Conservation (phyloP, 306 rosid species). For the Quercus glauca region DNA sequence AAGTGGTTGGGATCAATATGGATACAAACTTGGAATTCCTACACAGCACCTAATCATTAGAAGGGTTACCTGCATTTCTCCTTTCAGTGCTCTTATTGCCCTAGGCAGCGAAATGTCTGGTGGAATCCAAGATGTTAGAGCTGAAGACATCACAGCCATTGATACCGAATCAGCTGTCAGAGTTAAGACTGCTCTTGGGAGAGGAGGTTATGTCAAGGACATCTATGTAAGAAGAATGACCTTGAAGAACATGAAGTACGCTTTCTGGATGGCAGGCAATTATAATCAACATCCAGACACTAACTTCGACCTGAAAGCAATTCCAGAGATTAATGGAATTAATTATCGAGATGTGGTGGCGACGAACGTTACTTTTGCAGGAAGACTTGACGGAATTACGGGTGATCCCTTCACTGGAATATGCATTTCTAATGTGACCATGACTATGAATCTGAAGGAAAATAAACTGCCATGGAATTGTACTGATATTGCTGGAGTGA, state of each 20-base stretch:
- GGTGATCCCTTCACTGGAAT: slow-evolving; percentile 51
- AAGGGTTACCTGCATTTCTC: slow-evolving; percentile 60
- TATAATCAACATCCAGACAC: slow-evolving; percentile 54
- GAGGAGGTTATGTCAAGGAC: slow-evolving; percentile 66
- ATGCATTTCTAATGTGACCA: slow-evolving; percentile 53
- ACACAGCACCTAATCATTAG: slow-evolving; percentile 45
- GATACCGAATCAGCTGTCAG: slow-evolving; percentile 60
- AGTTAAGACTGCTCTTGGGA: slow-evolving; percentile 58
- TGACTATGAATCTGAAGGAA: slow-evolving; percentile 1
- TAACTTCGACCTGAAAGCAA: slow-evolving; percentile 46
- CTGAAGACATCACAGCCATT: slow-evolving; percentile 52
- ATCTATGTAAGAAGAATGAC: slow-evolving; percentile 51
- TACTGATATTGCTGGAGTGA: slow-evolving; percentile 43
- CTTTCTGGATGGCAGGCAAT: slow-evolving; percentile 62
- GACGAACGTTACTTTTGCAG: slow-evolving; percentile 39
- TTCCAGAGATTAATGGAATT: slow-evolving; percentile 51
- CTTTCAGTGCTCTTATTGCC: slow-evolving; percentile 58
- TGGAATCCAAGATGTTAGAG: slow-evolving; percentile 65
- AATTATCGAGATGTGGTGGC: slow-evolving; percentile 53
- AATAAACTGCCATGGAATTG: slow-evolving; percentile 65
- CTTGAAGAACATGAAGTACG: slow-evolving; percentile 57
- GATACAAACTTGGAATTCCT: slow-evolving; percentile 60
- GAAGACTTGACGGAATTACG: slow-evolving; percentile 48
- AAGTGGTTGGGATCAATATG: slow-evolving; percentile 76
- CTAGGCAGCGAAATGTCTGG: slow-evolving; percentile 92